phyloP scores from a whole-genome alignment of 2,329 filamentous ascomycete species.

The Immersiporthe knoxdaviesiana region DNA sequence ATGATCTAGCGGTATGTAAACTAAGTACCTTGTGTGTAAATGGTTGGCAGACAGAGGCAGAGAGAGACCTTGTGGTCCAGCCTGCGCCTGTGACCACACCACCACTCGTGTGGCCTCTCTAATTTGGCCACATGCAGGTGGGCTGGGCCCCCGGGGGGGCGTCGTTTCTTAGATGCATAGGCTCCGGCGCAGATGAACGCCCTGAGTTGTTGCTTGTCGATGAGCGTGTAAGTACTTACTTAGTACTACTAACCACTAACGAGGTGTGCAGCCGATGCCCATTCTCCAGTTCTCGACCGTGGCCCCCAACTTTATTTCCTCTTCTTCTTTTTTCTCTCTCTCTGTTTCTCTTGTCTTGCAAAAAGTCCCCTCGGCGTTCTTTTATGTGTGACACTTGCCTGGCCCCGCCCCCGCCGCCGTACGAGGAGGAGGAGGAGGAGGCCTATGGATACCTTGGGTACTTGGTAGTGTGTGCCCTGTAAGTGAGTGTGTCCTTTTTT shows the following conservation, averaged over 20 bases:
- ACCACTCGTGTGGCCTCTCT: background rate
- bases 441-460: too few species aligned
- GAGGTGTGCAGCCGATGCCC: background rate
- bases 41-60: background rate
- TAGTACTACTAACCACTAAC: too few species aligned
- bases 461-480: too few species aligned
- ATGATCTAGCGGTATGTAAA: background rate
- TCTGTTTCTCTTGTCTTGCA: background rate
- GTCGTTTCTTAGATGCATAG: slow-evolving; percentile 17
- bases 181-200: slow-evolving; percentile 18
- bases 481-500: background rate
- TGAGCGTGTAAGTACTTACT: too few species aligned
- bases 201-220: slow-evolving; percentile 2
- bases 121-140: slow-evolving; percentile 9
- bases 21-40: background rate
- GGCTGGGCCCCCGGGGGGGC: too few species aligned
- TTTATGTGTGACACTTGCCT: too few species aligned
- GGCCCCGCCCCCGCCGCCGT: too few species aligned
- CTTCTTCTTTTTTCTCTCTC: background rate
- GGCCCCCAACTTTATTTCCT: background rate
- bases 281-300: background rate
- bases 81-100: slow-evolving; percentile 5
- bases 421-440: too few species aligned
- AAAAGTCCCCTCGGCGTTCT: too few species aligned
- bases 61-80: too few species aligned